A percentile compares a stretch with the other conserved stretches of the same genome.
Evolutionary conservation across 2,329 filamentous ascomycete genomes (phyloP).

Genomic region (Albifimbria verrucaria): DNA sequence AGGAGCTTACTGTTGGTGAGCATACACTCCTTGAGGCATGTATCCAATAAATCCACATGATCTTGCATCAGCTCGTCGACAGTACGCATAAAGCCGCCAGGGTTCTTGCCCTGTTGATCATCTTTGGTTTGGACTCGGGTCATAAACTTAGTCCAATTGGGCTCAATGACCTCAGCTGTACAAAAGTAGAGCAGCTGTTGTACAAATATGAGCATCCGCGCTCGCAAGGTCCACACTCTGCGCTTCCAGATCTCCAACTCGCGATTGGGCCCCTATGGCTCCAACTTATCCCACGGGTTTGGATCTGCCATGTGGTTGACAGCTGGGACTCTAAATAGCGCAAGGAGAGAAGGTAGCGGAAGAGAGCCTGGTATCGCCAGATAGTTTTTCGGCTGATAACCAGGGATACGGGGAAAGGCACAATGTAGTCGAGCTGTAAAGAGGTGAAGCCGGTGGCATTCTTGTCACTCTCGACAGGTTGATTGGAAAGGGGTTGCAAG

Average conservation of each 20-base stretch:
- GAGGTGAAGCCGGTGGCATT: slow-evolving; percentile 89
- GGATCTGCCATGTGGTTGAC: slow-evolving; percentile 84
- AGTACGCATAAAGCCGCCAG: slow-evolving; percentile 54
- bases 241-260: slow-evolving; percentile 89
- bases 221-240: slow-evolving; percentile 84
- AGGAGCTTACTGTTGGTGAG: slow-evolving; percentile 93
- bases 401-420: slow-evolving; percentile 92
- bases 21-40: slow-evolving; percentile 98
- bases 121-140: slow-evolving; percentile 69
- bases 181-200: slow-evolving; percentile 97
- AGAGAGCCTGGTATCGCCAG: slow-evolving; percentile 94
- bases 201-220: slow-evolving; percentile 94
- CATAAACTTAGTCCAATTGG: slow-evolving; percentile 95
- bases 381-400: slow-evolving; percentile 95
- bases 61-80: slow-evolving; percentile 99
- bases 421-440: slow-evolving; percentile 87
- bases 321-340: slow-evolving; percentile 87
- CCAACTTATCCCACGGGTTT: slow-evolving; percentile 80
- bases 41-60: slow-evolving; percentile 96
- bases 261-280: slow-evolving; percentile 71
- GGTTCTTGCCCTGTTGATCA: slow-evolving; percentile 25
- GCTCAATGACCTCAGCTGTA: slow-evolving; percentile 94
- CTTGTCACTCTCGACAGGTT: slow-evolving; percentile 74
- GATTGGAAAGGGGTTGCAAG: slow-evolving; percentile 68
- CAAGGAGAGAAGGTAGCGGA: slow-evolving; percentile 87